A percentile compares a stretch with the other conserved stretches of the same genome.
Conservation (phyloP, 495 filamentous ascomycete genomes). For the Xylaria castorea region DNA sequence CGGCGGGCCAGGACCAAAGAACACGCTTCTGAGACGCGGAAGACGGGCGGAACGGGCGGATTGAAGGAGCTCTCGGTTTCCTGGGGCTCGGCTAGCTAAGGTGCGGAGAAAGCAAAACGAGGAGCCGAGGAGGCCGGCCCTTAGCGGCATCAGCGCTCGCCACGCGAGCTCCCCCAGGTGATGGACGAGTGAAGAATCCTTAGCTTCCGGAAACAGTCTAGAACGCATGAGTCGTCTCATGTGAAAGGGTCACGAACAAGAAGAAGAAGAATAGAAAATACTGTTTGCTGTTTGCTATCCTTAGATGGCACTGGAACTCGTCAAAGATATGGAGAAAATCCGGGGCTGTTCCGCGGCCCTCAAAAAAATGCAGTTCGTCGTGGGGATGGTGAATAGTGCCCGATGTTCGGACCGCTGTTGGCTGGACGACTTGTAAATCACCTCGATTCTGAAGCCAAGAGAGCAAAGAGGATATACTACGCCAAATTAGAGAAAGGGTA, state of each 20-base stretch:
- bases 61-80: neutral
- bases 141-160: neutral
- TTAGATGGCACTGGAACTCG: neutral
- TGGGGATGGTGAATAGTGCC: neutral
- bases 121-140: conserved; percentile 14
- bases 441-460: neutral
- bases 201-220: conserved; percentile 6
- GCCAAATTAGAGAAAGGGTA: neutral
- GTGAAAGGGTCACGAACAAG: neutral
- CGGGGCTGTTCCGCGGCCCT: neutral
- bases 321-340: conserved; percentile 15
- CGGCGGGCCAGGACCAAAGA: neutral
- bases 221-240: neutral
- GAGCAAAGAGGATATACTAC: neutral
- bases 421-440: neutral
- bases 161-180: neutral
- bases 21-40: neutral
- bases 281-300: neutral
- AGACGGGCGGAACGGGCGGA: conserved; percentile 2
- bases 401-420: neutral
- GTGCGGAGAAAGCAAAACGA: conserved; percentile 12
- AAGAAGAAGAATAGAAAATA: neutral
- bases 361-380: neutral
- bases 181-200: neutral
- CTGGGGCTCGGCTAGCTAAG: conserved; percentile 9